Conservation (phyloP, 116 monocot genomes). For the Phalaenopsis hybrid region DNA sequence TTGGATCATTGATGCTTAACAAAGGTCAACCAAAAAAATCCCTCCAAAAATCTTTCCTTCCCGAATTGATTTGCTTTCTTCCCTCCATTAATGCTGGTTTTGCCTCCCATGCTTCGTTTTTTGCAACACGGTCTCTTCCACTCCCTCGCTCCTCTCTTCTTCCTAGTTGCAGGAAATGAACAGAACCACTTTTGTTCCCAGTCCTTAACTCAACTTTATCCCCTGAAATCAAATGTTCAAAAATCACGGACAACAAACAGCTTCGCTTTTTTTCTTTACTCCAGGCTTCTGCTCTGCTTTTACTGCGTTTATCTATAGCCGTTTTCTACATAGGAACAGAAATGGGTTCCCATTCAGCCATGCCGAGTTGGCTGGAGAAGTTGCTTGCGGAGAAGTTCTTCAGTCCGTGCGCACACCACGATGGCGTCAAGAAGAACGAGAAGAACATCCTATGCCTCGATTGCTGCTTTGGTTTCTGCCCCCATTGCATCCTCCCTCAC, state of each 20-base stretch:
- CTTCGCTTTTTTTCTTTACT: not conserved
- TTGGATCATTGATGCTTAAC: not conserved
- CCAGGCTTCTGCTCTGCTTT: not conserved
- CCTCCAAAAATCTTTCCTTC: slow-evolving; percentile 2
- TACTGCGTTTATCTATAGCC: not conserved
- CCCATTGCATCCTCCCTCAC: slow-evolving; percentile 56
- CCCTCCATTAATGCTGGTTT: slow-evolving; percentile 6
- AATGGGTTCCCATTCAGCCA: slow-evolving; percentile 18
- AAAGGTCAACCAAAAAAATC: not conserved
- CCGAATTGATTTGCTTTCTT: no score
- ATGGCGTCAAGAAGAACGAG: slow-evolving; percentile 66
- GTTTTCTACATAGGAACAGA: not conserved
- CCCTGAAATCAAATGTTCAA: not conserved
- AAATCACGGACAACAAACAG: not conserved
- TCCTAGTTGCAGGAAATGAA: not conserved
- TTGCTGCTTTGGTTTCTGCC: slow-evolving; percentile 63
- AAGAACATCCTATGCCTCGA: slow-evolving; percentile 78
- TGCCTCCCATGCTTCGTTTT: slow-evolving; percentile 2
- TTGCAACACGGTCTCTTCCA: slow-evolving; percentile 2
- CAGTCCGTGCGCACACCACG: slow-evolving; percentile 39
- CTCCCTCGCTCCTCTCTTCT: not conserved
- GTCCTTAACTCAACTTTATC: not conserved
- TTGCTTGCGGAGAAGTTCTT: slow-evolving; percentile 51
- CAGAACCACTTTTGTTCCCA: not conserved
- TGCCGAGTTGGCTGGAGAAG: slow-evolving; percentile 50